Evolutionary conservation across 2,329 filamentous ascomycete species (phyloP), one percentile per base, ranked within the genome.

Genomic region (Teratosphaeria epicoccoides): DNA sequence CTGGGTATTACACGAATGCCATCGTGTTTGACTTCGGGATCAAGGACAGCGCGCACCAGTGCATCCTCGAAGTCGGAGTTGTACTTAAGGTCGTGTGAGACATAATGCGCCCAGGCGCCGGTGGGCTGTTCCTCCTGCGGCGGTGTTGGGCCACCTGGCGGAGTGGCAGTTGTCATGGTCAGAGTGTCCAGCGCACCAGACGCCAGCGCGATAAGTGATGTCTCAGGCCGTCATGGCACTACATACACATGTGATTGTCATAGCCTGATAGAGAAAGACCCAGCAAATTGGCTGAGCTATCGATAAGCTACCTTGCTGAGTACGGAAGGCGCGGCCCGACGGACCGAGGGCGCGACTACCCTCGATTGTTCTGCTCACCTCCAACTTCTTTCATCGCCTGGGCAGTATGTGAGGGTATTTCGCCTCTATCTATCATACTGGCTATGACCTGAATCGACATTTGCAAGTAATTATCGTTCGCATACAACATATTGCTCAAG

Each of bases 21-120:
- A 43, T 53, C 52, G 26, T 55, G 37, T n/a, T 43, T 37, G 3
- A 64, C 56, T 9, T 50, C 45, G 0, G 66, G 63, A 29, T 69
- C 60, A 23, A 73, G 65, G 11, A 74, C 64, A 6, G 66, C 55
- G 9, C 62, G 55, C 65, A 74, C 71, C 11, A 75, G 59, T 7
- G 61, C 59, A 59, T 76, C 71, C 55, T 76, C 73, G 57, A 73
- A 76, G 24, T 59, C 59, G 49, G 68, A 67, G 57, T 67, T 63
- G 67, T 75, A 75, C 17, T 67, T 64, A 11, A 74, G 67, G 43
- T 71, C 68, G 52, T 68, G 66, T 3, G 70, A 70, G 9, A 71
- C 69, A 57, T 72, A 74, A 59, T 68, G 65, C 47, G 71, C 66
- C 52, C 63, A 64, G 22, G 47, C 43, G 52, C 51, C 46, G 26